Evolutionary conservation across 441 rosid species (phyloP), one percentile per base, ranked within the genome.

Genomic region (Adansonia grandidieri): DNA sequence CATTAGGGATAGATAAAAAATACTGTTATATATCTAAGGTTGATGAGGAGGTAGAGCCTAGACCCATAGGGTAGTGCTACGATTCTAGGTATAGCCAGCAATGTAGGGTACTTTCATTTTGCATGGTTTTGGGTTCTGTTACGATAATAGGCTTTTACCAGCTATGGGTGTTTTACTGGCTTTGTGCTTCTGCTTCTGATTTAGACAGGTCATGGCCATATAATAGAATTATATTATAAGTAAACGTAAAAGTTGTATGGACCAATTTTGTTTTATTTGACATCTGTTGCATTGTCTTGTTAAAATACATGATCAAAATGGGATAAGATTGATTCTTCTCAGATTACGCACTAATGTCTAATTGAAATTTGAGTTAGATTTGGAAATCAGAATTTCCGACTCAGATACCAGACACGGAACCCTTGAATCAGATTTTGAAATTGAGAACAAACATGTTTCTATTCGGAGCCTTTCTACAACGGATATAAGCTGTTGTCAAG

Each of bases 71-170:
- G 63, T 57, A 73, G n/a, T 45, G 32, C 7, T n/a, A 45, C 13
- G 11, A 44, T 45, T 71, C 20, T 70, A 70, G 60, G 57, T 22
- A 48, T 22, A 48, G 73, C 56, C 5, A 28, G 73, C 56, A 10
- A 28, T 63, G 77, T 44, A 74, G 83, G 78, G 44, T 75, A 60
- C 65, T 60, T 68, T 9, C 47, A 17, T 10, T 71, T 80, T 77
- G 77, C 80, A 71, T 57, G 74, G 61, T 11, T 80, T 77, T 57
- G 79, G 82, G 61, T 44, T 62, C 79, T 80, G 77, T 44, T 56
- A 15, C 32, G 3, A 4, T 4, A 54, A 20, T 15, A 47, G 20
- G 9, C 6, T 63, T 45, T 76, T 57, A 9, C 64, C 75, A 37
- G 80, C 78, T 14, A 48, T 63, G 20, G 62, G 6, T 63, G 44